Percentiles rank a stretch among this genome's conserved stretches.
These are phyloP conservation scores for Moricandia arvensis DNA, from an alignment of 345 rosid species.

Conservation along the genomic window DNA sequence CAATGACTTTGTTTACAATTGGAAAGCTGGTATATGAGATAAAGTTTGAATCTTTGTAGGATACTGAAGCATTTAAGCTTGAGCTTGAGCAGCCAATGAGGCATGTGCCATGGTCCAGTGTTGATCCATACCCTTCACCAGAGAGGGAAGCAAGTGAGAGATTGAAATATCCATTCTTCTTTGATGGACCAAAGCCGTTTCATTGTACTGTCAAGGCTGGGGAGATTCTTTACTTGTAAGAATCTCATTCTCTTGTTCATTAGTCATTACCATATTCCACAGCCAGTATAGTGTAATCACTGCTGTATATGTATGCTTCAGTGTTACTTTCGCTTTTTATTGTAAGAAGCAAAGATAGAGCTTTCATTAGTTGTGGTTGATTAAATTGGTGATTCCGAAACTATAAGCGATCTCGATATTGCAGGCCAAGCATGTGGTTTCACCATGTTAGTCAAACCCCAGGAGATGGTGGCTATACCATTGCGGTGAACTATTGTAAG, in stretches of 20 bases:
- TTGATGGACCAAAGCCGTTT: slow-evolving; percentile 76
- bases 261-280: no score
- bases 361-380: no score
- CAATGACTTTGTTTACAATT: neutral
- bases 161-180: slow-evolving; percentile 63
- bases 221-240: slow-evolving; percentile 85
- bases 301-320: no score
- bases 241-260: neutral
- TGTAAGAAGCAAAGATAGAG: no score
- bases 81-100: slow-evolving; percentile 61
- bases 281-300: no score
- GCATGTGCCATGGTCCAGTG: slow-evolving; percentile 80
- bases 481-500: slow-evolving; percentile 89
- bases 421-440: slow-evolving; percentile 99
- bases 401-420: slow-evolving; percentile 22
- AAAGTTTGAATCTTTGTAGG: slow-evolving; percentile 42
- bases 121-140: slow-evolving; percentile 64
- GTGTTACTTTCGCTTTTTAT: no score
- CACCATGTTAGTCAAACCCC: slow-evolving; percentile 88
- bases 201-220: slow-evolving; percentile 76
- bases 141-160: slow-evolving; percentile 47
- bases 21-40: neutral
- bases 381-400: no score
- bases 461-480: slow-evolving; percentile 63
- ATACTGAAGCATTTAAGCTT: slow-evolving; percentile 50